phyloP scores from a whole-genome alignment of 225 moss, liverwort and hornwort genomes.

The Polytrichum formosum region DNA sequence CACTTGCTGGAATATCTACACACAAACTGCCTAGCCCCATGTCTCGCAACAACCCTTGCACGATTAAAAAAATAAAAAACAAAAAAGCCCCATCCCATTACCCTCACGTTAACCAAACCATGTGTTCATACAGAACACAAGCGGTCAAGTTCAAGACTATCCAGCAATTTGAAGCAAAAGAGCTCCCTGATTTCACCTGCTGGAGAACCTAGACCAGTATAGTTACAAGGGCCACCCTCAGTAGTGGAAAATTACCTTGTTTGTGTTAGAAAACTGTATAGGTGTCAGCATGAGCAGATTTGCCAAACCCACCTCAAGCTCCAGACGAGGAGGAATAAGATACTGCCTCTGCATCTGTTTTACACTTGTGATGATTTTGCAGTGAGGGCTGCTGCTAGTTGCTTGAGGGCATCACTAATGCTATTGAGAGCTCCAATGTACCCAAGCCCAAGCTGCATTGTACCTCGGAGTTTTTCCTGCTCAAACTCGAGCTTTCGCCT shows the following conservation, averaged over 20 bases:
- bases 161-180: not conserved
- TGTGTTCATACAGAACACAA: slow-evolving; percentile 6
- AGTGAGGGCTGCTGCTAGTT: slow-evolving; percentile 53
- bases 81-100: slow-evolving; percentile 1
- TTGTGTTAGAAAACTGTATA: slow-evolving; percentile 5
- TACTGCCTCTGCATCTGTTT: slow-evolving; percentile 2
- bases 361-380: slow-evolving; percentile 25
- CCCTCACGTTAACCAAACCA: slow-evolving; percentile 10
- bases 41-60: slow-evolving; percentile 22
- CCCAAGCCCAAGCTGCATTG: slow-evolving; percentile 58
- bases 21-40: slow-evolving; percentile 19
- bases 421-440: slow-evolving; percentile 65
- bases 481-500: slow-evolving; percentile 53
- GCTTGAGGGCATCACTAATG: slow-evolving; percentile 67
- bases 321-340: not conserved
- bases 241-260: not conserved
- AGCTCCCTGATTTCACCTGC: slow-evolving; percentile 4
- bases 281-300: not conserved
- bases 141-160: slow-evolving; percentile 6
- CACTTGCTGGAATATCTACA: slow-evolving; percentile 25
- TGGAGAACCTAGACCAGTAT: not conserved
- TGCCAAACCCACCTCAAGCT: slow-evolving; percentile 7
- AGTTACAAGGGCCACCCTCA: slow-evolving; percentile 1
- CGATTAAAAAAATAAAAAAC: not conserved
- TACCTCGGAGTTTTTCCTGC: slow-evolving; percentile 49